Evolutionary conservation across 441 rosid genomes (phyloP).

Genomic region (Jatropha podagrica): DNA sequence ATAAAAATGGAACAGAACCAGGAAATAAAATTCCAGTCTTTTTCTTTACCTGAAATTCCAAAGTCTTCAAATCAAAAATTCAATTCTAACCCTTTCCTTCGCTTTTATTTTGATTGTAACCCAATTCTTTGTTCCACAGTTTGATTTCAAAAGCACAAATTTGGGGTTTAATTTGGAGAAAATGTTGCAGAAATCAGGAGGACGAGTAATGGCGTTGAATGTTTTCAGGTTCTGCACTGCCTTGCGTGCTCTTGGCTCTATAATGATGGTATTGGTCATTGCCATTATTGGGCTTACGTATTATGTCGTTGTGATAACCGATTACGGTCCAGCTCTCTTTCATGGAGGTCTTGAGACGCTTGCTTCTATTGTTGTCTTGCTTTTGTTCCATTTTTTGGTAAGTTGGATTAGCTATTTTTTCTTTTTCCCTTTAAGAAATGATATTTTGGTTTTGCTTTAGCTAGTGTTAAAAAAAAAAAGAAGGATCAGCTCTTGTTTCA

Average conservation of each 20-base stretch:
- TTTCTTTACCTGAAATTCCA: slow-evolving; percentile 17
- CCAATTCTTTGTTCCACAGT: slow-evolving; percentile 1
- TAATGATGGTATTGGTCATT: slow-evolving; percentile 68
- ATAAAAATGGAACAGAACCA: not conserved
- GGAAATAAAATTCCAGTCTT: slow-evolving; percentile 6
- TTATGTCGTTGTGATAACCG: slow-evolving; percentile 53
- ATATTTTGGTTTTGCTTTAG: not conserved
- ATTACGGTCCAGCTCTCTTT: slow-evolving; percentile 66
- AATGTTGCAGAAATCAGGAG: slow-evolving; percentile 16
- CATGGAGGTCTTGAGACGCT: slow-evolving; percentile 54
- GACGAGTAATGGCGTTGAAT: slow-evolving; percentile 63
- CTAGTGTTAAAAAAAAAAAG: not conserved
- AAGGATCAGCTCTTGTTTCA: not conserved
- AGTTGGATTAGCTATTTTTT: slow-evolving; percentile 13
- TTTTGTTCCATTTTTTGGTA: slow-evolving; percentile 69
- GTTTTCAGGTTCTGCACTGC: slow-evolving; percentile 78
- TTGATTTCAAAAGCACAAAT: not conserved
- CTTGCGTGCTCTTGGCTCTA: slow-evolving; percentile 73
- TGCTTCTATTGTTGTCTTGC: slow-evolving; percentile 42
- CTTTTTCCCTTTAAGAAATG: no score
- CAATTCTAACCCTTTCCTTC: not conserved
- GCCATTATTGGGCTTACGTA: slow-evolving; percentile 70
- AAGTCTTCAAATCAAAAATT: not conserved
- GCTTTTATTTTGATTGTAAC: not conserved
- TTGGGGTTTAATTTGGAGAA: not conserved